phyloP scores from a whole-genome alignment of 768 basidiomycete genomes.

The Austroboletus eburneus region DNA sequence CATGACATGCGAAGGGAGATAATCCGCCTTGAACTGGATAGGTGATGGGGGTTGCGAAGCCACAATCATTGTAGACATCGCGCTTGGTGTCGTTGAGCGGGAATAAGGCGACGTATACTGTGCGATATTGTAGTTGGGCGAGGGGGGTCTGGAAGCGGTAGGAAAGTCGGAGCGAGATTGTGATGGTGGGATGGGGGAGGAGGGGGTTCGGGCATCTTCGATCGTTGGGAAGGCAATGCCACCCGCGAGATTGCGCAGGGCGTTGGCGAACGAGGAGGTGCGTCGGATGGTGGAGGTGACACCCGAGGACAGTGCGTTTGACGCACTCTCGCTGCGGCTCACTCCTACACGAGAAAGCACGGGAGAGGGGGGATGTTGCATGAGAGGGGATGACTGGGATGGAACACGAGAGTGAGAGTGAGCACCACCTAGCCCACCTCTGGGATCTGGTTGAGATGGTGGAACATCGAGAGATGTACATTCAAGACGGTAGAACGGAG shows the following conservation, averaged over 20 bases:
- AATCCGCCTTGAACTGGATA: constrained; percentile 42
- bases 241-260: constrained; percentile 64
- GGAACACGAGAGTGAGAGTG: constrained; percentile 40
- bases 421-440: constrained; percentile 25
- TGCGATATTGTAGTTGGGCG: constrained; percentile 74
- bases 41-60: constrained; percentile 31
- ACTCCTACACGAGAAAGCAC: constrained; percentile 45
- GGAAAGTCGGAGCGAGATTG: constrained; percentile 24
- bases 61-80: constrained; percentile 19
- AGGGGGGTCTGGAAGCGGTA: constrained; percentile 64
- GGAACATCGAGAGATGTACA: constrained; percentile 57
- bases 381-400: constrained; percentile 49
- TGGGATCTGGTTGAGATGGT: constrained; percentile 38
- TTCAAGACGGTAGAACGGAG: constrained; percentile 76
- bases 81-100: constrained; percentile 43
- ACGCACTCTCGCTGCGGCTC: constrained; percentile 58
- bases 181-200: constrained; percentile 27
- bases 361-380: constrained; percentile 44
- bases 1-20: constrained; percentile 74
- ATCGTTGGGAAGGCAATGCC: constrained; percentile 65
- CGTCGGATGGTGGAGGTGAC: constrained; percentile 68
- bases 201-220: constrained; percentile 48
- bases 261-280: constrained; percentile 78
- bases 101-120: constrained; percentile 77
- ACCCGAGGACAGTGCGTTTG: constrained; percentile 54